Conservation (phyloP, 2,329 filamentous ascomycete genomes). For the Xylaria sp. region DNA sequence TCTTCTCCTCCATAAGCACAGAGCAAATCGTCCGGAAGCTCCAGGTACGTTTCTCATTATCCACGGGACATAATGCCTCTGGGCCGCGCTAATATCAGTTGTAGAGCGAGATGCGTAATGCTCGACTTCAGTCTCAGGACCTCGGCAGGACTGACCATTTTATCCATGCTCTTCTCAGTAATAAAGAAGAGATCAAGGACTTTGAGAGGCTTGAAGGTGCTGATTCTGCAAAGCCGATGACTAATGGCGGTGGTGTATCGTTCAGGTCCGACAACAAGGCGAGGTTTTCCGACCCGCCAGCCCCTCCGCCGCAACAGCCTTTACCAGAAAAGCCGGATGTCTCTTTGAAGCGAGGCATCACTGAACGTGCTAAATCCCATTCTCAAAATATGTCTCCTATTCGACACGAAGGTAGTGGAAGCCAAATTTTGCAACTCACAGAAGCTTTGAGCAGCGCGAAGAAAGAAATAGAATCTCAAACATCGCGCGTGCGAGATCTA, state of each 20-base stretch:
- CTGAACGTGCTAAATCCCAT: slow-evolving; percentile 63
- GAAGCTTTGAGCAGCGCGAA: slow-evolving; percentile 80
- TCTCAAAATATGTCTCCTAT: slow-evolving; percentile 52
- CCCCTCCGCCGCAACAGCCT: slow-evolving; percentile 87
- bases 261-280: slow-evolving; percentile 71
- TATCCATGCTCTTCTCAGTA: slow-evolving; percentile 67
- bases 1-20: slow-evolving; percentile 82
- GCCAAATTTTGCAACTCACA: slow-evolving; percentile 77
- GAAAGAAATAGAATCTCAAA: slow-evolving; percentile 81
- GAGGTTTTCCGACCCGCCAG: slow-evolving; percentile 87
- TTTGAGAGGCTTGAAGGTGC: slow-evolving; percentile 46
- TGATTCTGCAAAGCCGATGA: slow-evolving; percentile 45
- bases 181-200: slow-evolving; percentile 62
- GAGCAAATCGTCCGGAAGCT: slow-evolving; percentile 90
- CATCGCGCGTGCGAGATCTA: slow-evolving; percentile 70
- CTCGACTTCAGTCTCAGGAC: slow-evolving; percentile 81
- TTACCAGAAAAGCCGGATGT: slow-evolving; percentile 88
- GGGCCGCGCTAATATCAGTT: slow-evolving; percentile 23
- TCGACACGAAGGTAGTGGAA: slow-evolving; percentile 51
- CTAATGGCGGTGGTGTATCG: slow-evolving; percentile 47
- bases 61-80: neutral
- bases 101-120: slow-evolving; percentile 84
- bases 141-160: slow-evolving; percentile 78
- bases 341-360: slow-evolving; percentile 67
- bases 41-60: slow-evolving; percentile 53